These are phyloP conservation scores for Oryza officinalis DNA, from an alignment of 176 grass and related monocot species.

Conservation along the genomic window DNA sequence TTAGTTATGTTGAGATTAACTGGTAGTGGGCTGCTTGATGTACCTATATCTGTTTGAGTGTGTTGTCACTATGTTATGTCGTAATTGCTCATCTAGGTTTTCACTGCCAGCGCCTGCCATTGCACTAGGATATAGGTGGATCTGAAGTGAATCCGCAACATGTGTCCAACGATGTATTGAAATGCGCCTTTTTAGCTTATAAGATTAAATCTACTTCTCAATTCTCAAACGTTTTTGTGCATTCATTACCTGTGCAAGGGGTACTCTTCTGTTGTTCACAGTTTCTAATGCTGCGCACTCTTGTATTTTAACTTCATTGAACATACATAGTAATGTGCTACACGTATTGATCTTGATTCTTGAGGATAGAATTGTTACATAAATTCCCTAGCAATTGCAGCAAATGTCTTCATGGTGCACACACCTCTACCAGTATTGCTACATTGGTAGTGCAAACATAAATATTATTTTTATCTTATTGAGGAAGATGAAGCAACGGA, in stretches of 20 bases:
- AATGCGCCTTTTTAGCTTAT: not conserved
- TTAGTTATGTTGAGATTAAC: not conserved
- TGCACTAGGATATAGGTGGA: not conserved
- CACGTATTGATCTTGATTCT: not conserved
- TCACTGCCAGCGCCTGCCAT: not conserved
- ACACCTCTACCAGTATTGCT: not conserved
- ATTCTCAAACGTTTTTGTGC: not conserved
- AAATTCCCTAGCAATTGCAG: too few relatives aligned
- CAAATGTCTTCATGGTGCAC: not conserved
- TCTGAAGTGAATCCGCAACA: not conserved
- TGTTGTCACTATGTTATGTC: not conserved
- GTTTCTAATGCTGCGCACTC: not conserved
- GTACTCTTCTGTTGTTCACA: not conserved
- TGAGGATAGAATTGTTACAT: too few relatives aligned
- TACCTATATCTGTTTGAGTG: not conserved
- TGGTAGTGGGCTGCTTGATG: not conserved
- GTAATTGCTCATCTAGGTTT: not conserved
- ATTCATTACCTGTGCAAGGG: not conserved
- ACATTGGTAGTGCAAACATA: not conserved
- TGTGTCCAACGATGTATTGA: not conserved
- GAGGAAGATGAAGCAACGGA: not conserved
- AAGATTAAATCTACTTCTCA: not conserved
- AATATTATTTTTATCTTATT: not conserved
- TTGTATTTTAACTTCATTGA: not conserved
- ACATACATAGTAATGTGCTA: not conserved